Evolutionary conservation across 306 rosid genomes (phyloP).

Genomic region (Castanea sativa): DNA sequence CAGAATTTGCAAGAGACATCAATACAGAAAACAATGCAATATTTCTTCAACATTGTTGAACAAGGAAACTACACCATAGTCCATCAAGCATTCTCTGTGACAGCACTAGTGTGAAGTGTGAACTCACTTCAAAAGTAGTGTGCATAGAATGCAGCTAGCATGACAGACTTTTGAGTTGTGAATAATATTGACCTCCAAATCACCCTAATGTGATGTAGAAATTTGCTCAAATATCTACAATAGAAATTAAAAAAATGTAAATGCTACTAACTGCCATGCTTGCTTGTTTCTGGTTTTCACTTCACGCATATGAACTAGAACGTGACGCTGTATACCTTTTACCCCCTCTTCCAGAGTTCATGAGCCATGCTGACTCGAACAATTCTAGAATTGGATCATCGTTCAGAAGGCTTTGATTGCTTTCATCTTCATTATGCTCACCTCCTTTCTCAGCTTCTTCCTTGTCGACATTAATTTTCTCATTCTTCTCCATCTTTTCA

Average conservation of each 20-base stretch:
- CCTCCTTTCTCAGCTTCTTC: conserved; percentile 15
- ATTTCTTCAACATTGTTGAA: neutral
- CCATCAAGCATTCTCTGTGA: neutral
- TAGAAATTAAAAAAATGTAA: neutral
- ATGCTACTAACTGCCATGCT: neutral
- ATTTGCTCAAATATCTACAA: neutral
- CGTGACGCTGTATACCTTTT: neutral
- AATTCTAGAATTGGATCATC: conserved; percentile 48
- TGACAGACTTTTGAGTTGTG: neutral
- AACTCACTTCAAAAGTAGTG: too few relatives aligned
- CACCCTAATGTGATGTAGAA: neutral
- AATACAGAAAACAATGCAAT: neutral
- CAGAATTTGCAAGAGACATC: neutral
- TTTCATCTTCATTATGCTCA: conserved; percentile 10
- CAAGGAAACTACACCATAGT: neutral
- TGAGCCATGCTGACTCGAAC: conserved; percentile 71
- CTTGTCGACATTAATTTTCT: neutral
- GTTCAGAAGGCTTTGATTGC: neutral
- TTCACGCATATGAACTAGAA: neutral
- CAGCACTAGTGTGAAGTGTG: too few relatives aligned
- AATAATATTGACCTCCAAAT: neutral
- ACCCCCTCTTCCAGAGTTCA: conserved; percentile 22
- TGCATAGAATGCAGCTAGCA: neutral
- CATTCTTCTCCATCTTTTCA: neutral
- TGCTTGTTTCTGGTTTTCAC: neutral